Evolutionary conservation across 306 rosid genomes (phyloP), one percentile per base, ranked within the genome.

Genomic region (Malus asiatica): DNA sequence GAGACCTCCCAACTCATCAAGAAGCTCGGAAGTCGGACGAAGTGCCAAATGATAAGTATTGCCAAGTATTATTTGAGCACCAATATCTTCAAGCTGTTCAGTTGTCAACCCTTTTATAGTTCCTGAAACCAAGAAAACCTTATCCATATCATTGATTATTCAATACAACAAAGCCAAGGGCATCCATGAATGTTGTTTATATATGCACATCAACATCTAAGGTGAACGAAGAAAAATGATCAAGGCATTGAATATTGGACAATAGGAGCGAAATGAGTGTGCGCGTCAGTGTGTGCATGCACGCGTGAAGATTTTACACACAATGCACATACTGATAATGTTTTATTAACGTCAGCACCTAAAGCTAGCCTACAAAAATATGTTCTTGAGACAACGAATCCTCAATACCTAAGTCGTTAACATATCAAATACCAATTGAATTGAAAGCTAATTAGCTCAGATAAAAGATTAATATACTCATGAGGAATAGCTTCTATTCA

Each of bases 1-100:
- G 66, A 92, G 99, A 73, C 99, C 97, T 16, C 97, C 96, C 72
- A 87, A 75, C 80, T 92, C 93, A 64, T 92, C 87, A 81, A 95
- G 89, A 85, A 95, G 97, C 85, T 95, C 92, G 3, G 99, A 92
- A 71, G 93, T 90, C 51, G 97, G 99, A 71, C 97, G 87, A 79
- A 95, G 93, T 13, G 93, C 97, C 86, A 95, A 87, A 77, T 95
- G 98, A 78, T 95, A 95, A 15, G 97, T 95, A 76, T 95, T 95
- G 73, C 98, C 98, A 45, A 95, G 98, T 79, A 95, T 89, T 81
- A 95, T 92, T 77, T 95, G 98, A 84, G 97, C 92, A 53, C 97
- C 99, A 82, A 95, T 90, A 60, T 92, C 96, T 88, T 92, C 96
- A 42, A 95, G 97, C 87, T 92, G 97, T 51, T 75, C 85, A 57